Base-by-base conservation (phyloP, 1,139 yeast genomes). In the Oligophagozyma castellii region DNA sequence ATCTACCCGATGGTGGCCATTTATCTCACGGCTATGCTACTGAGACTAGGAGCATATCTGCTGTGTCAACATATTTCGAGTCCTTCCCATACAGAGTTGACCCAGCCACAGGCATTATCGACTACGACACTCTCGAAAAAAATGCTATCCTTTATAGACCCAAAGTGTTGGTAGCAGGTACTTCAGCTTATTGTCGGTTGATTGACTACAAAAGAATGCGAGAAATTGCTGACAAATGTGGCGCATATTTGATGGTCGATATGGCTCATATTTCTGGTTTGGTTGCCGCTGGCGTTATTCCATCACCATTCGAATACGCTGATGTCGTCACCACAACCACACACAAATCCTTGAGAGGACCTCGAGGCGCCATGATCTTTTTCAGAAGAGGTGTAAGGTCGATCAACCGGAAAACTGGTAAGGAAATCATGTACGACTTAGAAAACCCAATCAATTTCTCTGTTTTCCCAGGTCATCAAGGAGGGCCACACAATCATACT, bases 401-500 rank as follows among this genome's bases (percentile, higher is more conserved):
- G 29, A 70, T 76, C 45, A 80, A 79, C 64, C 73, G 80, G 47
- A 89, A 86, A 68, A 81, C 86, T 53, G 96, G 96, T 45, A 79
- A 78, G 58, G 92, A 84, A 62, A 65, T 79, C 38, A 59, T 70
- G 42, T 89, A 84, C 59, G 95, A 89, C 56, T 71, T 89, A 58
- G 98, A 89, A 65, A 75, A 76, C 58, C 81, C 81, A 59, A 86
- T 89, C 62, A 89, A 89, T 72, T 89, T 89, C 59, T 84, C 95
- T 6, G 96, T 89, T 40, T 89, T 89, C 86, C 98, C 98, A 47
- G 96, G 95, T 48, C 96, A 89, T 62, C 98, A 89, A 67, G 98
- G 98, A 67, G 98, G 98, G 56, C 98, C 98, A 44, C 96, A 89
- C 62, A 89, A 89, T 67, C 96, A 89, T 65, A 89, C 96, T 46